These are phyloP conservation scores for Amborella trichopoda DNA, from an alignment of 164 flowering plant genomes.

Conservation along the genomic window DNA sequence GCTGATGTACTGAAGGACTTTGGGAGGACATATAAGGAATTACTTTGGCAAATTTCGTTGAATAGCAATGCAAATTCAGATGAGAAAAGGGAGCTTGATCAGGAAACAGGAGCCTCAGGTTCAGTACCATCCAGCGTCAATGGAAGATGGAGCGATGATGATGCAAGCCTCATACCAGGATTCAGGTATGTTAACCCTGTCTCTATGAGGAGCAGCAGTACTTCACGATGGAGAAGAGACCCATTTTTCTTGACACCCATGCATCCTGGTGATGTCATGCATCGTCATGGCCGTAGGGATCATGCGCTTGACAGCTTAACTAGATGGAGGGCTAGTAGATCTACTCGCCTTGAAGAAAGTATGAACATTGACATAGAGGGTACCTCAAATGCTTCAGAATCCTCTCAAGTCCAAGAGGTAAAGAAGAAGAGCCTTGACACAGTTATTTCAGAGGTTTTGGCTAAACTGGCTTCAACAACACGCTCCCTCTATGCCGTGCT, in stretches of 20 bases:
- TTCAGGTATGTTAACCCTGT: constrained; percentile 60
- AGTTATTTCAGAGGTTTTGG: constrained; percentile 46
- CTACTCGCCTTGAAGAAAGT: constrained; percentile 49
- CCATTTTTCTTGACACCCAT: constrained; percentile 55
- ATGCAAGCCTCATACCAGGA: constrained; percentile 27
- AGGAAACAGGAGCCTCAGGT: constrained; percentile 41
- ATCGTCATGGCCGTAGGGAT: constrained; percentile 55
- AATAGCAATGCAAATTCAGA: constrained; percentile 58
- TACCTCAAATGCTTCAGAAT: constrained; percentile 27
- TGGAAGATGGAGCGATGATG: constrained; percentile 78
- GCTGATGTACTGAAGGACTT: constrained; percentile 79
- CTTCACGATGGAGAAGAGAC: constrained; percentile 54
- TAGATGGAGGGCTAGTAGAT: constrained; percentile 64
- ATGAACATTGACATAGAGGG: constrained; percentile 50
- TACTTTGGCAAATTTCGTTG: constrained; percentile 73
- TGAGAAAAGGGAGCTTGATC: constrained; percentile 42
- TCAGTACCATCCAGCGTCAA: constrained; percentile 25
- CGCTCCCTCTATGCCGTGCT: constrained; percentile 58
- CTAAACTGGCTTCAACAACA: constrained; percentile 43
- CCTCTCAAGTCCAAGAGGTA: constrained; percentile 29
- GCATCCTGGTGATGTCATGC: constrained; percentile 58
- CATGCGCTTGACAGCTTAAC: constrained; percentile 27
- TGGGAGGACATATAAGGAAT: constrained; percentile 57
- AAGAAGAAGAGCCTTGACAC: constrained; percentile 68
- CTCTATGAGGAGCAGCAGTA: constrained; percentile 42